phyloP scores from a whole-genome alignment of 306 rosid species.

The Pachyrhizus erosus region DNA sequence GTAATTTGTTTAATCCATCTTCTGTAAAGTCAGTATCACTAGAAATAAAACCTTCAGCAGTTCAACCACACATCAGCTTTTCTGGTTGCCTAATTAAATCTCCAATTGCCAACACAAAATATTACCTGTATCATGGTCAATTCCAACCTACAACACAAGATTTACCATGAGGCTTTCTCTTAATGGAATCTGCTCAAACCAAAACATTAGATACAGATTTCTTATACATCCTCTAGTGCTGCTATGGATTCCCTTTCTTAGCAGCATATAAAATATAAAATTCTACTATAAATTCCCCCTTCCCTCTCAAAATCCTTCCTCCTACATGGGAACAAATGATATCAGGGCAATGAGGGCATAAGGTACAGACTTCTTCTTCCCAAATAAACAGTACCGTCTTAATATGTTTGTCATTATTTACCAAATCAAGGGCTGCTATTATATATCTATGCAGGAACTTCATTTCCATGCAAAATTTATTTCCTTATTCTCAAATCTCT shows the following conservation, averaged over 20 bases:
- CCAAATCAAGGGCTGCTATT: neutral
- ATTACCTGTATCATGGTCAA: neutral
- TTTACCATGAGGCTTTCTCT: neutral
- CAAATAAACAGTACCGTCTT: slow-evolving; percentile 1
- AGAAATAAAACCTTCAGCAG: slow-evolving; percentile 30
- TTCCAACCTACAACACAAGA: neutral
- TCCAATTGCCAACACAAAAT: neutral
- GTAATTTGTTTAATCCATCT: neutral
- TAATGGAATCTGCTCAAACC: neutral
- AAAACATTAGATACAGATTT: neutral
- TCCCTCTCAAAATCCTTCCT: neutral
- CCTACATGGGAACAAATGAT: slow-evolving; percentile 8
- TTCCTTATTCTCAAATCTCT: neutral
- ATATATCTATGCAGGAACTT: neutral
- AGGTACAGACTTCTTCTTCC: slow-evolving; percentile 20
- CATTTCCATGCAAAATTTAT: neutral
- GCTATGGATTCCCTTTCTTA: slow-evolving; percentile 15
- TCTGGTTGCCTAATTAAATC: neutral
- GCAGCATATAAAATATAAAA: slow-evolving; percentile 6
- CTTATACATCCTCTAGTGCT: neutral
- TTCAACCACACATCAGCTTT: slow-evolving; percentile 12
- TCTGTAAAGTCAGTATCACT: neutral
- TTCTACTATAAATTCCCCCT: neutral
- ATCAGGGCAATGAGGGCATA: slow-evolving; percentile 7
- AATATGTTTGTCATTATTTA: neutral